These are phyloP conservation scores for Echites panduratus DNA, from an alignment of 257 asterid species.

Conservation along the genomic window DNA sequence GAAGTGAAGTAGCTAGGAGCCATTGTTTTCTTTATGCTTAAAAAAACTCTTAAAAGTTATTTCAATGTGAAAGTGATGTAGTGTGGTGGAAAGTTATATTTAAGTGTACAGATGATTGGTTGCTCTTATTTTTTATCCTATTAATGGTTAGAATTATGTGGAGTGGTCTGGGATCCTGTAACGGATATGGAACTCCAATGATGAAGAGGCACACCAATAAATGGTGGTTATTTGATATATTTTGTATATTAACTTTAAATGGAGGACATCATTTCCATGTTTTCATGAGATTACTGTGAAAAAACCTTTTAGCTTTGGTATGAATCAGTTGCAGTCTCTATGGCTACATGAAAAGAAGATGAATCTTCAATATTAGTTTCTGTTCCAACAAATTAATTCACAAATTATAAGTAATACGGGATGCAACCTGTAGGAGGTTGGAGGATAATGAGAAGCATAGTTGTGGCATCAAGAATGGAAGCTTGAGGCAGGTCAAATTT, in stretches of 20 bases:
- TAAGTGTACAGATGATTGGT: neutral
- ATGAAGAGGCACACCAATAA: neutral
- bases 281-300: neutral
- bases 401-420: neutral
- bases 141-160: neutral
- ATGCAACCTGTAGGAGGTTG: neutral
- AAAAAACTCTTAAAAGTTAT: neutral
- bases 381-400: neutral
- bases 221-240: neutral
- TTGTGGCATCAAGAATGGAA: neutral
- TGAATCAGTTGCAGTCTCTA: neutral
- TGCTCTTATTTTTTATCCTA: neutral
- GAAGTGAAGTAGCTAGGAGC: neutral
- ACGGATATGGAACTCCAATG: neutral
- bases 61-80: constrained; percentile 1
- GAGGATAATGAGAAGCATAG: neutral
- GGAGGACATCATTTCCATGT: neutral
- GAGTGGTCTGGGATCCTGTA: neutral
- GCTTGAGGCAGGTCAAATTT: neutral
- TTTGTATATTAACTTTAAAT: neutral
- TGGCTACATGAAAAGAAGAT: neutral
- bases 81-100: neutral
- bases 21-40: neutral
- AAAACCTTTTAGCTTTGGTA: neutral
- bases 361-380: neutral